Evolutionary conservation across 2,329 filamentous ascomycete species (phyloP).

Genomic region (Diaporthe citriasiana): DNA sequence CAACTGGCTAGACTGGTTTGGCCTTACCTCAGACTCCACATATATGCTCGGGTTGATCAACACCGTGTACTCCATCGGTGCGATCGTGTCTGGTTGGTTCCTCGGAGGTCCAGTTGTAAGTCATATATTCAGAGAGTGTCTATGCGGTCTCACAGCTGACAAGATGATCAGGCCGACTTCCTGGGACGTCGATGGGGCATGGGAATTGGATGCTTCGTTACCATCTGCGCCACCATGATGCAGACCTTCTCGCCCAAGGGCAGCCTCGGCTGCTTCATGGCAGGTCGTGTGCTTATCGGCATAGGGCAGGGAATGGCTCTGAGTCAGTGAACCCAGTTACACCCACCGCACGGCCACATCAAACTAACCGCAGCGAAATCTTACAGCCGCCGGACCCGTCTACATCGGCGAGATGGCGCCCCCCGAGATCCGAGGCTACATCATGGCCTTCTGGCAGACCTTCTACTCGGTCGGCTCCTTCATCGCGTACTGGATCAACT

Average conservation of each 20-base stretch:
- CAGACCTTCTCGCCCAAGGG: conserved; percentile 74
- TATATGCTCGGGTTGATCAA: conserved; percentile 69
- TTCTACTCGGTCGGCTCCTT: conserved; percentile 77
- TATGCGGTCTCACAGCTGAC: background rate
- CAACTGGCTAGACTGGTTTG: conserved; percentile 76
- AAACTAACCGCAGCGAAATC: background rate
- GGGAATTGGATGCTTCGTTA: conserved; percentile 73
- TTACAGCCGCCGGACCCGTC: conserved; percentile 71
- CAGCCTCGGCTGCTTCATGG: conserved; percentile 76
- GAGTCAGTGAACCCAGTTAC: conserved; percentile 55
- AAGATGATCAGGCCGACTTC: conserved; percentile 61
- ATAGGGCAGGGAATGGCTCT: conserved; percentile 78
- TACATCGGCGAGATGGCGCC: conserved; percentile 80
- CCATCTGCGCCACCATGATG: conserved; percentile 78
- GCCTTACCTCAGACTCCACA: conserved; percentile 55
- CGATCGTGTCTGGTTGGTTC: conserved; percentile 79
- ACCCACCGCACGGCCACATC: background rate
- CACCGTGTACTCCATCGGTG: conserved; percentile 79
- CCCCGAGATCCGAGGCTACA: conserved; percentile 73
- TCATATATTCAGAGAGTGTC: background rate
- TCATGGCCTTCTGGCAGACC: conserved; percentile 80
- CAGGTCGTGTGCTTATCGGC: conserved; percentile 77
- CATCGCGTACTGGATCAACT: conserved; percentile 77
- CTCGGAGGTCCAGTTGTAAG: conserved; percentile 71
- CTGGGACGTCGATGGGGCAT: conserved; percentile 76